These are phyloP conservation scores for Leccinellum albellum DNA, from an alignment of 768 basidiomycete genomes.

Conservation along the genomic window DNA sequence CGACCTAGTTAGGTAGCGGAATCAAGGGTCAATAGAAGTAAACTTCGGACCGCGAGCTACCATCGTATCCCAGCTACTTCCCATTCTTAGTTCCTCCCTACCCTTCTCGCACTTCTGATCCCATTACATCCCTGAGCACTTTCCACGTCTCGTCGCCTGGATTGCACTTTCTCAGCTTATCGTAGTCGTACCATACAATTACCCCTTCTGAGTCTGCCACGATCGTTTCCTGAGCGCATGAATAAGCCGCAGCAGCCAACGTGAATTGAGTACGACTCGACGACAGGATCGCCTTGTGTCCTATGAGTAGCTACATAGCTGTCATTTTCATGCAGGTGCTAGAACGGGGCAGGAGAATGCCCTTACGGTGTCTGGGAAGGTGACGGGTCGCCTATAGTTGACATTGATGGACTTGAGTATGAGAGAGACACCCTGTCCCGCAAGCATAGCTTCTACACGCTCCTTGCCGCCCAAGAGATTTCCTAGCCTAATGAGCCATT, in stretches of 20 bases:
- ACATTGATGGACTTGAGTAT: constrained; percentile 71
- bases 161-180: constrained; percentile 57
- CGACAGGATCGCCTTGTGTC: constrained; percentile 48
- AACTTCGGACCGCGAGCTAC: neutral
- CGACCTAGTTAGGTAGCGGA: too few relatives aligned
- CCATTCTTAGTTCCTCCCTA: neutral
- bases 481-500: constrained; percentile 61
- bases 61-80: neutral
- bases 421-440: constrained; percentile 62
- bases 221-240: constrained; percentile 55
- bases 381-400: constrained; percentile 67
- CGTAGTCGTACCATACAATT: constrained; percentile 79
- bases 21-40: too few relatives aligned
- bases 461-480: constrained; percentile 55
- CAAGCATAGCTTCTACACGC: constrained; percentile 54
- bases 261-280: constrained; percentile 44
- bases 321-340: neutral
- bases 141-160: constrained; percentile 50
- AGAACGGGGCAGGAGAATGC: neutral
- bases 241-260: constrained; percentile 56
- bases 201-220: constrained; percentile 64
- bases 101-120: constrained; percentile 17
- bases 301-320: constrained; percentile 53
- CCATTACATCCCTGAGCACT: constrained; percentile 25
- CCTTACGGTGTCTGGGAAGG: constrained; percentile 71